Evolutionary conservation across 2,329 filamentous ascomycete genomes (phyloP).

Genomic region (Xylaria sp.): DNA sequence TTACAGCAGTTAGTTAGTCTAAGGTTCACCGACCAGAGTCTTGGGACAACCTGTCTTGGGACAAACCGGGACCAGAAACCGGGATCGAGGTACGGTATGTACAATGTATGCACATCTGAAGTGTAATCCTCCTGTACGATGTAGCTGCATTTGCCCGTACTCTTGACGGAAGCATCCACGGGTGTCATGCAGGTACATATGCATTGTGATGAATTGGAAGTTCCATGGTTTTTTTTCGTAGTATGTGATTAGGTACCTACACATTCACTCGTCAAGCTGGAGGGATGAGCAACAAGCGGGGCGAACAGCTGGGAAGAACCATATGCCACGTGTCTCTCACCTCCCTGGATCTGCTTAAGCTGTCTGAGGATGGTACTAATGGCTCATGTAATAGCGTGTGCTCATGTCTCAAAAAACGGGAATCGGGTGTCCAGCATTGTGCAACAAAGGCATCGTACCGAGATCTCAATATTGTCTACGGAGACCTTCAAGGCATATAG

Average conservation of each 20-base stretch:
- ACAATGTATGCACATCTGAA: neutral
- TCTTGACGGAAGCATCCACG: neutral
- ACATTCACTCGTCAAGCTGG: too few relatives aligned
- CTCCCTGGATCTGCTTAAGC: too few relatives aligned
- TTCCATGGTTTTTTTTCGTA: too few relatives aligned
- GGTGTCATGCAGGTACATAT: neutral
- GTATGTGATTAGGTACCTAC: too few relatives aligned
- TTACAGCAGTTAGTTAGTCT: too few relatives aligned
- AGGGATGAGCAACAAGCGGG: too few relatives aligned
- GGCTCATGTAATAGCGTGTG: neutral
- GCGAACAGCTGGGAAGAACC: neutral
- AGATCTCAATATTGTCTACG: too few relatives aligned
- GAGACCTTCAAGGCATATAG: neutral
- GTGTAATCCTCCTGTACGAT: neutral
- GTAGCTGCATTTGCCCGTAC: neutral
- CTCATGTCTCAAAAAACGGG: neutral
- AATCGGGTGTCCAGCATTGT: too few relatives aligned
- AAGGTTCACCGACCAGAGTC: slow-evolving; percentile 1
- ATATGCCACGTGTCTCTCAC: neutral
- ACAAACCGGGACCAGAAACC: too few relatives aligned
- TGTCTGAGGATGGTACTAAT: neutral
- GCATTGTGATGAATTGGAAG: too few relatives aligned
- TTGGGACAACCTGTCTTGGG: neutral
- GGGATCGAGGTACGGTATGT: neutral
- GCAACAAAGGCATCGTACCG: neutral